Base-by-base conservation (phyloP, 306 rosid genomes). In the Sicyos edulis region DNA sequence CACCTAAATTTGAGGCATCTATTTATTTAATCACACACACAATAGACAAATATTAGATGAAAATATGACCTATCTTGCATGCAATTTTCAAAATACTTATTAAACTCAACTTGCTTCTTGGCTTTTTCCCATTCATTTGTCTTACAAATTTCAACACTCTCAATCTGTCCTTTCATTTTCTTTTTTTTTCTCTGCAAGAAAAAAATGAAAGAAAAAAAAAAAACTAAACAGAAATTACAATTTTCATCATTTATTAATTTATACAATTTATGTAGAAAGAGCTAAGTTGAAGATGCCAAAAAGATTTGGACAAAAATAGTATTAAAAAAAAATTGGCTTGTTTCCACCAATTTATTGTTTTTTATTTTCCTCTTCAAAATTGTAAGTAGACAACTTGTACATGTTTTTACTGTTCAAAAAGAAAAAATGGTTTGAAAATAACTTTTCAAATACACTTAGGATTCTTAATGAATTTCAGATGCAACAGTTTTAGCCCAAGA, bases 401-500 rank as follows among this genome's bases (percentile, higher is more conserved):
- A 52, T 52, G 53, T 50, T 50, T 50, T 51, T 51, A 15, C 15
- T 51, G 7, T 13, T 51, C 19, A 4, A 15, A 51, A 51, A 12
- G 0, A 51, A 51, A 12, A 2, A 12, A 10, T 2, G 24, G 44
- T 60, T 60, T 60, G 2, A 29, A 29, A 26, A 26, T 26, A 26
- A 26, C 29, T 26, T 2, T 29, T 7, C 0, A 29, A 60, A 63
- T 16, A n/a, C 56, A 6, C n/a, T 42, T 4, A 40, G 45, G 50
- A 17, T 4, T 62, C 20, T 13, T n/a, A 54, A 34, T 47, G 87
- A 67, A 89, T 73, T 84, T 82, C 95, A 60, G 87, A 86, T 54
- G 97, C 97, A 32, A 92, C 92, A 7, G 68, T 83, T 78, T 80
- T 85, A 6, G 97, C 97, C 97, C 95, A 92, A 52, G 70, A 79